A percentile compares a stretch with the other conserved stretches of the same genome.
phyloP scores from a whole-genome alignment of 2,329 filamentous ascomycete species.

The Sporothrix pallida region DNA sequence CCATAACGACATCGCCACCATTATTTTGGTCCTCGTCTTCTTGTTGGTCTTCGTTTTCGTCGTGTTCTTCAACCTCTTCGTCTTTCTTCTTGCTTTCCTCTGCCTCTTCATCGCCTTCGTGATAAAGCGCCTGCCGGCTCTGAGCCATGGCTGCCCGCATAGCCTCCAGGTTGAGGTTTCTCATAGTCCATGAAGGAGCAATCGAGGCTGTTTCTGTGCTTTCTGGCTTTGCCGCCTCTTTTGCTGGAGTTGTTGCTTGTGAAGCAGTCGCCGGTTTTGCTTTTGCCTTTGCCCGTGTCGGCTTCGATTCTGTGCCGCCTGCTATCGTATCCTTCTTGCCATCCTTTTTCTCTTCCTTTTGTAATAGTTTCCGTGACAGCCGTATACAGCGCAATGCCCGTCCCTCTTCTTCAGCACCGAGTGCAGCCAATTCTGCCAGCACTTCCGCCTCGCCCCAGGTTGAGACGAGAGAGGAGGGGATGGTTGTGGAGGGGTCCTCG shows the following conservation, averaged over 20 bases:
- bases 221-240: neutral
- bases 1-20: slow-evolving; percentile 13
- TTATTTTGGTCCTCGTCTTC: slow-evolving; percentile 28
- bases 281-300: neutral
- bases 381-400: slow-evolving; percentile 43
- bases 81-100: slow-evolving; percentile 18
- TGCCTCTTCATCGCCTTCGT: neutral
- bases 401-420: slow-evolving; percentile 17
- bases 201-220: neutral
- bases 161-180: slow-evolving; percentile 32
- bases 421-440: slow-evolving; percentile 26
- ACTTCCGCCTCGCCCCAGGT: slow-evolving; percentile 36
- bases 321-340: neutral
- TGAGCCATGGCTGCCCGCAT: slow-evolving; percentile 32
- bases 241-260: neutral
- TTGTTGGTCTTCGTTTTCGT: slow-evolving; percentile 35
- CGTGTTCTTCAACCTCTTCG: slow-evolving; percentile 34
- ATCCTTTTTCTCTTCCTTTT: neutral
- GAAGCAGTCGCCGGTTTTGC: neutral
- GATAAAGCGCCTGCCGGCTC: slow-evolving; percentile 30
- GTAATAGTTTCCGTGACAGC: slow-evolving; percentile 40
- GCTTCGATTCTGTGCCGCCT: neutral
- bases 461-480: slow-evolving; percentile 13
- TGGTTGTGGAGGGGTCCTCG: neutral
- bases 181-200: slow-evolving; percentile 27